Base-by-base conservation (phyloP, 78 protist species). In the Pigoraptor vietnamica region DNA sequence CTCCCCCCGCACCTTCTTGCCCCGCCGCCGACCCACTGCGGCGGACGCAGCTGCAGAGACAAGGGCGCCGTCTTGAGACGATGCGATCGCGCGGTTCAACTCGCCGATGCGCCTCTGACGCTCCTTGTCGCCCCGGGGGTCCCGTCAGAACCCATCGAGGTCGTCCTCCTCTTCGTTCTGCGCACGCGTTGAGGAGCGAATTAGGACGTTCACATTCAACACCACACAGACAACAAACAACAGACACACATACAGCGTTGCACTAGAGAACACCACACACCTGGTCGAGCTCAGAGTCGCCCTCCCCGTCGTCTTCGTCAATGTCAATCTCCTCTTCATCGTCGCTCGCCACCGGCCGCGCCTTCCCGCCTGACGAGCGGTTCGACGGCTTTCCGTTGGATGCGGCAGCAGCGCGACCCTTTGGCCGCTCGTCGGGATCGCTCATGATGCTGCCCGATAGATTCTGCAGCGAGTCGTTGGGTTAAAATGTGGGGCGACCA, bases 101-200 rank as follows among this genome's bases (percentile, higher is more conserved):
- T 48, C 14, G 6, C 29, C 67, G 67, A 48, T 48, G 67, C 67
- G 67, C 67, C 14, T 14, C 14, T 14, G 67, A 6, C 67, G 67
- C 67, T 14, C 67, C 29, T 14, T 14, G 67, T 48, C 67, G 67
- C 29, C 67, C 67, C 67, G 6, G 67, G 67, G 67, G 6, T 14
- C 67, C 67, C 67, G 67, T 48, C 67, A 48, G 67, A 48, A 48
- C 14, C 67, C 93, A 93, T 91, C 81, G 40, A 37, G 83, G 14
- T 79, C 83, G n/a, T 79, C 83, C 10, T 25, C 83, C 21, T 25
- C 34, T 1, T 25, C 67, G 14, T 48, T 48, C 67, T 48, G 67
- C 29, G 67, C 67, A 14, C 34, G 35, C 83, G n/a, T 25, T 2
- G 83, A 25, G 35, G 83, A 1, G 35, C n/a, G 21, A 14, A 79